Percentiles rank a stretch among this genome's conserved stretches.
These are phyloP conservation scores for Neurospora sp. DNA, from an alignment of 495 filamentous ascomycete species.

Conservation along the genomic window DNA sequence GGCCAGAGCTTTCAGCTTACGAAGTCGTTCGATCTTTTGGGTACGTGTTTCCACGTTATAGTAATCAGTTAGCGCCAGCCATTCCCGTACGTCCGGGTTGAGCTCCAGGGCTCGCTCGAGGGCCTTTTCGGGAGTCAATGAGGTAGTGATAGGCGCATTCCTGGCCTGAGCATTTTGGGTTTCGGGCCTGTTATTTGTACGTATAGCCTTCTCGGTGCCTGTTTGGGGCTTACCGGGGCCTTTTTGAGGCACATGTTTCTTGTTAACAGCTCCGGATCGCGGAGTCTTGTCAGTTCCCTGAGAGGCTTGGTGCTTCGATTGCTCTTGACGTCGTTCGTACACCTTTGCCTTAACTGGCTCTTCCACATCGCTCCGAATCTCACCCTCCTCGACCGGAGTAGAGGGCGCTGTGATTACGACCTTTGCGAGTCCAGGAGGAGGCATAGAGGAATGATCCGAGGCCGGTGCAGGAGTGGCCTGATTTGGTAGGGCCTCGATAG, in stretches of 20 bases:
- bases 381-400: not conserved
- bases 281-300: not conserved
- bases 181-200: not conserved
- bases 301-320: not conserved
- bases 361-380: not conserved
- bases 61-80: conserved; percentile 51
- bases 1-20: conserved; percentile 34
- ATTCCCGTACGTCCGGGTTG: conserved; percentile 44
- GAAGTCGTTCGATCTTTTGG: conserved; percentile 34
- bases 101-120: conserved; percentile 11
- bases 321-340: not conserved
- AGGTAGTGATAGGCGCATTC: not conserved
- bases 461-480: not conserved
- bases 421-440: not conserved
- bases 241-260: not conserved
- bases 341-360: not conserved
- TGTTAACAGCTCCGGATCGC: not conserved
- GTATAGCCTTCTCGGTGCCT: not conserved
- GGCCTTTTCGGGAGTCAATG: not conserved
- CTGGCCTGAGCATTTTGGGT: not conserved
- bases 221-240: not conserved
- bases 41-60: conserved; percentile 40
- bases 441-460: not conserved
- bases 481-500: not conserved
- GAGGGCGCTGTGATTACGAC: not conserved